Evolutionary conservation across 768 basidiomycete genomes (phyloP).

Genomic region (Russula compacta): DNA sequence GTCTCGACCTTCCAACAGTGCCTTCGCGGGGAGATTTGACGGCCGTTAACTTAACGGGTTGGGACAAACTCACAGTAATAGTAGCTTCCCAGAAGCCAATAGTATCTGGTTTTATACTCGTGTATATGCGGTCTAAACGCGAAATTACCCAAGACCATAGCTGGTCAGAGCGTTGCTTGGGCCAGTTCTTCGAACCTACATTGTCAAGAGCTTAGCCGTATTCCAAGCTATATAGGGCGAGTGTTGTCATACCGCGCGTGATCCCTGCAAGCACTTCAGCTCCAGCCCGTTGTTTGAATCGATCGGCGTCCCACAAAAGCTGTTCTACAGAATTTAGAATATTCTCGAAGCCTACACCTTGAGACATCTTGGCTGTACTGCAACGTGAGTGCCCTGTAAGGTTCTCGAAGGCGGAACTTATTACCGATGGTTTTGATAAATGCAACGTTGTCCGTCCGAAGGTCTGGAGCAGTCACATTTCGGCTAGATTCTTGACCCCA

Average conservation of each 20-base stretch:
- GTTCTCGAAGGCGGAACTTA: conserved; percentile 13
- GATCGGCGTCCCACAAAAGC: conserved; percentile 55
- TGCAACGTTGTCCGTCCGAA: conserved; percentile 44
- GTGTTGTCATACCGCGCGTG: conserved; percentile 48
- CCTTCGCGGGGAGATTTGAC: conserved; percentile 13
- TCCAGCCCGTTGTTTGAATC: conserved; percentile 80
- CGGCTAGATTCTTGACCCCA: conserved; percentile 79
- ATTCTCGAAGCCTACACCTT: conserved; percentile 40
- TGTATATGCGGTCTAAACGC: conserved; percentile 53
- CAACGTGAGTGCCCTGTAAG: conserved; percentile 7
- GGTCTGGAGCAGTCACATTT: conserved; percentile 40
- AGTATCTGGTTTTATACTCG: conserved; percentile 81
- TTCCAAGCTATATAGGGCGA: not conserved
- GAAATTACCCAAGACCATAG: conserved; percentile 68
- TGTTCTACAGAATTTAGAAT: conserved; percentile 51
- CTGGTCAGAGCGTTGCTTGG: conserved; percentile 36
- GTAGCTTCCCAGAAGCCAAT: conserved; percentile 64
- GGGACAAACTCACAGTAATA: conserved; percentile 38
- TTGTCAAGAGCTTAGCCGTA: conserved; percentile 7
- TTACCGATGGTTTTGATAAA: conserved; percentile 45
- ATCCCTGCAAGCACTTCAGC: conserved; percentile 67
- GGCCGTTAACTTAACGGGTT: not conserved
- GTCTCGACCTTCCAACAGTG: conserved; percentile 56
- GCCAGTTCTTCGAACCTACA: conserved; percentile 81
- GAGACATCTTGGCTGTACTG: conserved; percentile 56